Conservation (phyloP, 2,329 filamentous ascomycete species). For the Talaromyces verruculosus region DNA sequence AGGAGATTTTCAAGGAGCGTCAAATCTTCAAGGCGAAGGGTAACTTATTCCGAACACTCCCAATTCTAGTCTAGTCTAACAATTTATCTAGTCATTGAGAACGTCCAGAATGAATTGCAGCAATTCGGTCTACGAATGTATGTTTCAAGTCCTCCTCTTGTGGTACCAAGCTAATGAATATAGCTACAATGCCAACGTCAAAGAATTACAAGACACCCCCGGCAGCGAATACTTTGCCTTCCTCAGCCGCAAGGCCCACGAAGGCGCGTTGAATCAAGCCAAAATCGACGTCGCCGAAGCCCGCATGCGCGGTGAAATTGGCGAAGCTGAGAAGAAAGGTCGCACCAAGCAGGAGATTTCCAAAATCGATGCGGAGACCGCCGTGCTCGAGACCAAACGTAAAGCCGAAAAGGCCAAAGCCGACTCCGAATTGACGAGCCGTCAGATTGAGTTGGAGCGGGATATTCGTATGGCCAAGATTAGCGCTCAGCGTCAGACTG, state of each 20-base stretch:
- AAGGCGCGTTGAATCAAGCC: conserved; percentile 80
- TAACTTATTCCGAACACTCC: conserved; percentile 21
- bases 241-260: conserved; percentile 78
- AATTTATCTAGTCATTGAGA: conserved; percentile 57
- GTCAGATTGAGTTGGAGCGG: conserved; percentile 69
- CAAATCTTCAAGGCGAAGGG: conserved; percentile 73
- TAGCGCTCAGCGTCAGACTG: conserved; percentile 68
- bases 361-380: conserved; percentile 83
- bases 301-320: conserved; percentile 60
- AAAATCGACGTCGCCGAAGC: conserved; percentile 61
- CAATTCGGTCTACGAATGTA: conserved; percentile 77
- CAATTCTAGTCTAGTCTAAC: conserved; percentile 7
- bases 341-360: conserved; percentile 82
- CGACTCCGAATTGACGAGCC: conserved; percentile 71
- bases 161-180: conserved; percentile 24
- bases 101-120: conserved; percentile 75
- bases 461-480: conserved; percentile 76
- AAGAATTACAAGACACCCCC: conserved; percentile 80
- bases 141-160: conserved; percentile 11
- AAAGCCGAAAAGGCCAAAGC: conserved; percentile 78
- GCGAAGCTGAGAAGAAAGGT: conserved; percentile 73
- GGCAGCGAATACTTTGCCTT: conserved; percentile 81
- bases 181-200: conserved; percentile 73
- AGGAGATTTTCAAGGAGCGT: conserved; percentile 78
- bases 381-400: conserved; percentile 78